phyloP scores from a whole-genome alignment of 2,329 filamentous ascomycete species.

The Botrytis pseudocinerea region DNA sequence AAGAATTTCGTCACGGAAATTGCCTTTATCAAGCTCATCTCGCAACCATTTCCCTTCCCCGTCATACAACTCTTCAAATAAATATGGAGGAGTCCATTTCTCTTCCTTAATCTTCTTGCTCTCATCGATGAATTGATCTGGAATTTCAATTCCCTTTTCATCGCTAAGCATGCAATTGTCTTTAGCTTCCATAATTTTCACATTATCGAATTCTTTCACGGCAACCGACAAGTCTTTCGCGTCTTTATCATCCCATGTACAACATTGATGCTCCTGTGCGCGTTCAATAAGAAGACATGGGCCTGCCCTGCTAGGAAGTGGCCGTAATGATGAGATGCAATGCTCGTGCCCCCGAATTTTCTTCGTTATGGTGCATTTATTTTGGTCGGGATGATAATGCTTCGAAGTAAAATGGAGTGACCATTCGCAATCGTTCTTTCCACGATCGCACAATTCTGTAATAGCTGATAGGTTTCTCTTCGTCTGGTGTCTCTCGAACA shows the following conservation, averaged over 20 bases:
- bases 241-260: not conserved
- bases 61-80: not conserved
- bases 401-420: not conserved
- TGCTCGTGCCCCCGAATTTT: not conserved
- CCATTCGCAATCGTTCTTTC: not conserved
- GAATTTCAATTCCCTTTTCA: not conserved
- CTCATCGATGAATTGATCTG: not conserved
- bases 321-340: conserved; percentile 5
- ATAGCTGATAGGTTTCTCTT: not conserved
- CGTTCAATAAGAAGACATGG: conserved; percentile 3
- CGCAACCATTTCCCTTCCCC: not conserved
- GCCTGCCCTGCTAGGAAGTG: not conserved
- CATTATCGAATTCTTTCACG: not conserved
- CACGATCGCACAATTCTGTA: not conserved
- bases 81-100: not conserved
- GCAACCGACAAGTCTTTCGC: not conserved
- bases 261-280: conserved; percentile 2
- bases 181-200: not conserved
- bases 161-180: not conserved
- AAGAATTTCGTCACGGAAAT: not conserved
- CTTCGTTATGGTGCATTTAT: not conserved
- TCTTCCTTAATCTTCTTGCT: conserved; percentile 8
- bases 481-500: not conserved
- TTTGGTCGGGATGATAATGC: conserved; percentile 9
- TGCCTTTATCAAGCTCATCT: not conserved